Evolutionary conservation across 345 rosid species (phyloP), one percentile per base, ranked within the genome.

Genomic region (Gossypium longicalyx): DNA sequence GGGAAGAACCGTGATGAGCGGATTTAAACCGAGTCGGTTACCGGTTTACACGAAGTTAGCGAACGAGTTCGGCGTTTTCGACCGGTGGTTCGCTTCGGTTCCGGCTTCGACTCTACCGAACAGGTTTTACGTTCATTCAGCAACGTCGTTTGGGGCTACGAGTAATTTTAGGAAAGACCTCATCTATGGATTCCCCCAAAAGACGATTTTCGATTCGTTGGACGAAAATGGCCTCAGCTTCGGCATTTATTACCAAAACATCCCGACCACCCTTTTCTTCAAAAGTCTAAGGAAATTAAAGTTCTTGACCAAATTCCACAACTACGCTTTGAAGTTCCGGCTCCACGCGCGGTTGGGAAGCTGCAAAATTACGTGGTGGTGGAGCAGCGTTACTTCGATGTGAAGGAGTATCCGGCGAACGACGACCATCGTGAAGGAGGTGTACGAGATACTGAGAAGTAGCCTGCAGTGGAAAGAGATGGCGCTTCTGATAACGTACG

Each of bases 391-490:
- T 95, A 91, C 66, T 93, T 93, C 51, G 98, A 95, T 19, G 74
- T 91, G 13, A 66, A 87, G 43, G 63, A 80, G 9, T 76, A 83
- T 25, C 98, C 96, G 43, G 99, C 99, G 10, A 95, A 93, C 59
- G 99, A 95, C 27, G 99, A 93, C 74, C 99, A 95, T 95, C 60
- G 90, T 95, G 80, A 95, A 93, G 90, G 98, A 95, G 79, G 94
- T 95, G 53, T 95, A 95, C 73, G 99, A 95, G 87, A 93, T 82
- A 57, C 78, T 93, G 72, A 78, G 98, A 95, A 98, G 25, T 23
- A 23, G 25, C 64, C 98, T 98, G 9, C 99, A 95, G 89, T 95
- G 99, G 98, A 82, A 93, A 2, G 99, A 95, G 82, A 89, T 83
- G 93, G 99, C 99, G 19, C 41, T 95, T 77, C 34, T 93, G 82